Evolutionary conservation across 306 rosid genomes (phyloP).

Genomic region (Prunus mira): DNA sequence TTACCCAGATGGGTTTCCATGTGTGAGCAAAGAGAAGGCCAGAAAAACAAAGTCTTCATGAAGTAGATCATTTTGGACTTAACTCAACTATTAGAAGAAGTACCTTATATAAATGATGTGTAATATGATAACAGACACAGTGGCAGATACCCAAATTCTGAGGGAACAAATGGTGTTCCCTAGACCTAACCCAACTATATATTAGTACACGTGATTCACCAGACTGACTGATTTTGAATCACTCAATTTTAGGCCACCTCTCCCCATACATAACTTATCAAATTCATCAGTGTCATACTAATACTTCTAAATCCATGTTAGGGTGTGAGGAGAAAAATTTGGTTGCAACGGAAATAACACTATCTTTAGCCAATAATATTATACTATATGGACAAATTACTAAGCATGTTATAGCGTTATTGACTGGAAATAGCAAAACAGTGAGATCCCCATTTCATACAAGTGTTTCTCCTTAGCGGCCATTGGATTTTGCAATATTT

Average conservation of each 20-base stretch:
- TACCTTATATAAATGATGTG: not conserved
- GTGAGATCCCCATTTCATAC: rapidly evolving
- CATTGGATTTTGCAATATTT: not conserved
- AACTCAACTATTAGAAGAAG: not conserved
- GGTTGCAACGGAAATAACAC: too few relatives aligned
- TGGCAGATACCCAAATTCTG: slow-evolving; percentile 2
- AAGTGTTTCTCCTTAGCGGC: too few relatives aligned
- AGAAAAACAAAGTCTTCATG: not conserved
- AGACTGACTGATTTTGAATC: not conserved
- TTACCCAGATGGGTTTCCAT: slow-evolving; percentile 14
- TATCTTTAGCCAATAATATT: too few relatives aligned
- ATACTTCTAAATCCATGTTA: not conserved
- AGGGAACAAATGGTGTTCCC: slow-evolving; percentile 15
- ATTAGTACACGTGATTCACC: not conserved
- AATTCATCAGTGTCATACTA: not conserved
- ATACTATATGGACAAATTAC: too few relatives aligned
- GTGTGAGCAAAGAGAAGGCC: not conserved
- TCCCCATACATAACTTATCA: not conserved
- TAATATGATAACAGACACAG: not conserved
- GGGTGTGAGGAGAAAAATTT: not conserved
- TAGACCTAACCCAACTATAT: not conserved
- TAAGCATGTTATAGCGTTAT: too few relatives aligned
- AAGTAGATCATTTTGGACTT: too few relatives aligned
- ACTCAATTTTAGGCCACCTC: not conserved
- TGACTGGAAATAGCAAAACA: too few relatives aligned